Conservation (phyloP, 768 basidiomycete genomes). For the Serendipita sp. region DNA sequence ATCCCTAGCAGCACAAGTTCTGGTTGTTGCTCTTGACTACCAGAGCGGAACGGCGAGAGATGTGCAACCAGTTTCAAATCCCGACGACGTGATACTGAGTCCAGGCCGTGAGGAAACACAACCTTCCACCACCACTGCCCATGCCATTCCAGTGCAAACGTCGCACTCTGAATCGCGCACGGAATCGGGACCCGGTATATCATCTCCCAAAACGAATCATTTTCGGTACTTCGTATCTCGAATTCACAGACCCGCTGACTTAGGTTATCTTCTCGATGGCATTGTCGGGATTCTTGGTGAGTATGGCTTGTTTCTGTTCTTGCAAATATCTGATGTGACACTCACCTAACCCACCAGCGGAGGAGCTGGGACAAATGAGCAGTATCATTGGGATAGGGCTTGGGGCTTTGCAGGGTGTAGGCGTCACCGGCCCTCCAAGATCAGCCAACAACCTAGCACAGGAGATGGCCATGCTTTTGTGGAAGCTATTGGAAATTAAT, state of each 20-base stretch:
- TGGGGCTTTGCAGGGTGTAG: constrained; percentile 13
- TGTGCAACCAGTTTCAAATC: constrained; percentile 19
- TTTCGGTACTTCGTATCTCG: constrained; percentile 89
- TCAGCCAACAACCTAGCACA: constrained; percentile 43
- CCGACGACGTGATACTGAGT: constrained; percentile 17
- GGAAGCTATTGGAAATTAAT: constrained; percentile 86
- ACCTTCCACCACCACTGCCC: background rate
- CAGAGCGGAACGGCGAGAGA: constrained; percentile 63
- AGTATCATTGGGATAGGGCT: background rate
- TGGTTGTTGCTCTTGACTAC: constrained; percentile 64
- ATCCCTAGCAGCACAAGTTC: constrained; percentile 55
- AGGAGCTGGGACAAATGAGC: constrained; percentile 4
- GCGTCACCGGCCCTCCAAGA: constrained; percentile 50
- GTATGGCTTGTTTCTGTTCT: constrained; percentile 1
- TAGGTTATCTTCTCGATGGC: constrained; percentile 67
- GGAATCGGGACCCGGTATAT: background rate
- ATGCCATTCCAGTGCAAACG: background rate
- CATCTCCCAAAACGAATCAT: constrained; percentile 52
- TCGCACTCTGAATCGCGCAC: background rate
- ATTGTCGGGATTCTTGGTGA: constrained; percentile 23
- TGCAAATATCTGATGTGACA: background rate
- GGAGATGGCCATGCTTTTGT: constrained; percentile 52
- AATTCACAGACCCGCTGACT: constrained; percentile 80
- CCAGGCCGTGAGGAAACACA: no score
- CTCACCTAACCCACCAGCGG: background rate